Percentiles rank a stretch among this genome's conserved stretches.
These are phyloP conservation scores for Aspergillus vadensis DNA, from an alignment of 2,329 filamentous ascomycete species.

Conservation along the genomic window DNA sequence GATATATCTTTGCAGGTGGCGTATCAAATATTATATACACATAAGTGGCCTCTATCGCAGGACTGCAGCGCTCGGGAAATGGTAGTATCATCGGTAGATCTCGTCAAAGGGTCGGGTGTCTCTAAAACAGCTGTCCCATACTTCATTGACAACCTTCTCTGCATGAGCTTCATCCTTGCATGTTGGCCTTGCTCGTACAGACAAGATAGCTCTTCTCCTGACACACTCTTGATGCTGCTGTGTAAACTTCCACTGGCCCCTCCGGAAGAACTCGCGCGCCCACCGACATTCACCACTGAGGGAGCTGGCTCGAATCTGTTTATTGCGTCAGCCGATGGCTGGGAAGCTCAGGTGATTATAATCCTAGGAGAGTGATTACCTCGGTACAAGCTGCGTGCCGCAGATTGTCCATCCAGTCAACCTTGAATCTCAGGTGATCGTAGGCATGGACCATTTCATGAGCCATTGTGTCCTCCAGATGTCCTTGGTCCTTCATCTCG, in stretches of 20 bases:
- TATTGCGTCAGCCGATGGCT: slow-evolving; percentile 13
- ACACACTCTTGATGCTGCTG: slow-evolving; percentile 95
- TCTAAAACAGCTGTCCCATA: slow-evolving; percentile 97
- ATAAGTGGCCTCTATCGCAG: neutral
- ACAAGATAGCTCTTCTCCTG: slow-evolving; percentile 74
- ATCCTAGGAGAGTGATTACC: slow-evolving; percentile 53
- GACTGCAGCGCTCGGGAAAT: neutral
- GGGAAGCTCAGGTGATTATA: neutral
- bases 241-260: slow-evolving; percentile 84
- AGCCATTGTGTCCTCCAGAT: slow-evolving; percentile 89
- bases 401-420: slow-evolving; percentile 78
- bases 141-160: slow-evolving; percentile 84
- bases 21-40: slow-evolving; percentile 22
- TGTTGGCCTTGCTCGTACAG: slow-evolving; percentile 73
- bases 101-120: slow-evolving; percentile 97
- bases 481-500: slow-evolving; percentile 74
- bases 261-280: slow-evolving; percentile 78
- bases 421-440: slow-evolving; percentile 88
- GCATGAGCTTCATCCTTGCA: slow-evolving; percentile 88
- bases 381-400: slow-evolving; percentile 93
- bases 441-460: slow-evolving; percentile 99
- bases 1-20: neutral
- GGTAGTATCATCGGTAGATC: slow-evolving; percentile 68
- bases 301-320: slow-evolving; percentile 85
- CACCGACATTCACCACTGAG: slow-evolving; percentile 93